These are phyloP conservation scores for Ochetophila trinervis DNA, from an alignment of 306 rosid species.

Conservation along the genomic window DNA sequence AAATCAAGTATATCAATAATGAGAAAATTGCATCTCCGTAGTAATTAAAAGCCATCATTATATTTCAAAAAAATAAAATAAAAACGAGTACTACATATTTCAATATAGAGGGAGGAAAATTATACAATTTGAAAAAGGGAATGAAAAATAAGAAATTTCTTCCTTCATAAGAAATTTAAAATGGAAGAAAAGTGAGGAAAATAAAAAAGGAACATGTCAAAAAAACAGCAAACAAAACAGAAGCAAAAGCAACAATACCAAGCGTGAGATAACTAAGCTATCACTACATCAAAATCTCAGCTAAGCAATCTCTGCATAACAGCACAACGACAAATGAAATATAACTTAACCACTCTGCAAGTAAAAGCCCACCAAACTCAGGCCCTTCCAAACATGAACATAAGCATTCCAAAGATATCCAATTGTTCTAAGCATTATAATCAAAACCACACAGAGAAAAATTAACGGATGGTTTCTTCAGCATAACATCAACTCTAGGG, in stretches of 20 bases:
- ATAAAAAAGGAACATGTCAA: too few species aligned
- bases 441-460: too few species aligned
- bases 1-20: conserved; percentile 7
- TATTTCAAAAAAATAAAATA: background rate
- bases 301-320: background rate
- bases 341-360: too few species aligned
- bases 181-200: background rate
- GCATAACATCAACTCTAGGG: background rate
- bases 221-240: too few species aligned
- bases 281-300: background rate
- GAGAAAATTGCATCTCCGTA: background rate
- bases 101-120: background rate
- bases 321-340: background rate
- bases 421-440: too few species aligned
- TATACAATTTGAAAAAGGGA: background rate
- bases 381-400: background rate
- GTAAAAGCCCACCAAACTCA: background rate
- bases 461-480: too few species aligned
- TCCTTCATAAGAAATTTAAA: background rate
- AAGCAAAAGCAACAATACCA: background rate
- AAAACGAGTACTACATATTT: background rate
- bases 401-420: background rate
- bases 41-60: background rate
- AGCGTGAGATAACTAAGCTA: too few species aligned
- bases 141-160: background rate